phyloP scores from a whole-genome alignment of 75 land plant species.

The Sequoia sempervirens region DNA sequence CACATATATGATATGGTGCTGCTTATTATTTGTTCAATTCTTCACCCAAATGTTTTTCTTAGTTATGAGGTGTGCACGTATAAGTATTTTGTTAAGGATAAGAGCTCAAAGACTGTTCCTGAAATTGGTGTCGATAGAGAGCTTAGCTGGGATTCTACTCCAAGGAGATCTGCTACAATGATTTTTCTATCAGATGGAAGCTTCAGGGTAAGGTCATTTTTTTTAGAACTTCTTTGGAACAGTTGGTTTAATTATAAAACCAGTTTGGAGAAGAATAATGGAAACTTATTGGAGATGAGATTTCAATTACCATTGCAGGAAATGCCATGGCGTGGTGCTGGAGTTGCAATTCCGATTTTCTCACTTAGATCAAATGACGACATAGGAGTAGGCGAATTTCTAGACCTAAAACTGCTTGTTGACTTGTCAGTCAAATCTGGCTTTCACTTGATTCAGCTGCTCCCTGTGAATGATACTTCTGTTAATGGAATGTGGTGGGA shows the following conservation, averaged over 20 bases:
- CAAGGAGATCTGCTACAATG: conserved; percentile 34
- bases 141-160: conserved; percentile 30
- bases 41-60: conserved; percentile 22
- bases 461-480: conserved; percentile 96
- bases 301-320: conserved; percentile 37
- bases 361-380: conserved; percentile 76
- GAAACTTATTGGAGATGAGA: neutral
- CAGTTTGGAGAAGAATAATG: neutral
- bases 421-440: conserved; percentile 89
- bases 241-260: neutral
- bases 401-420: conserved; percentile 82
- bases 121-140: conserved; percentile 73
- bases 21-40: neutral
- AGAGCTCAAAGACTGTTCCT: conserved; percentile 15
- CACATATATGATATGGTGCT: neutral
- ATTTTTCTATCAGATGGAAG: conserved; percentile 76
- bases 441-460: conserved; percentile 81
- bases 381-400: conserved; percentile 92
- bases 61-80: conserved; percentile 45
- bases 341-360: conserved; percentile 90
- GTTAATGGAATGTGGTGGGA: conserved; percentile 99
- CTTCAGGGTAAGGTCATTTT: conserved; percentile 48
- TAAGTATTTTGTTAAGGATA: conserved; percentile 56
- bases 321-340: conserved; percentile 90
- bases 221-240: neutral